Conservation (phyloP, 495 filamentous ascomycete species). For the Glarea lozoyensis region DNA sequence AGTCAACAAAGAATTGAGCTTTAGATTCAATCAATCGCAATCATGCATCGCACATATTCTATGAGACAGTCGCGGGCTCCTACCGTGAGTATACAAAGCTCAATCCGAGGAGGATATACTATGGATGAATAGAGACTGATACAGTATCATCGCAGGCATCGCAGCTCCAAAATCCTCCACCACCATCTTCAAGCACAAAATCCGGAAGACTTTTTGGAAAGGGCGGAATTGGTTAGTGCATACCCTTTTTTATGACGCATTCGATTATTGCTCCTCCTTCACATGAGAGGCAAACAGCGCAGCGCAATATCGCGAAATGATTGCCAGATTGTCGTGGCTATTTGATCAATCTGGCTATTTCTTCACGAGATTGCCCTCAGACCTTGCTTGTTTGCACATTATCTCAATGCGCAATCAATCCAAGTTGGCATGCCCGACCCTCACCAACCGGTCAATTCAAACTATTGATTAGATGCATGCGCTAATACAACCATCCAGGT, state of each 20-base stretch:
- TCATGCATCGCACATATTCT: constrained; percentile 96
- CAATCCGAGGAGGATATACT: neutral
- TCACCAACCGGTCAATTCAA: neutral
- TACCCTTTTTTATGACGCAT: constrained; percentile 7
- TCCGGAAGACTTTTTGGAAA: constrained; percentile 78
- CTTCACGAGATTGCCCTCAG: too few species aligned
- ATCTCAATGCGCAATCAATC: neutral
- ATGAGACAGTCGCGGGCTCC: constrained; percentile 95
- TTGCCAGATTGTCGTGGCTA: too few species aligned
- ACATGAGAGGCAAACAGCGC: neutral
- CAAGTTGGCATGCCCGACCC: neutral
- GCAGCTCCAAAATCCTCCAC: constrained; percentile 86
- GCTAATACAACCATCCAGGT: constrained; percentile 43
- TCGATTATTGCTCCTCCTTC: neutral
- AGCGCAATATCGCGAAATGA: neutral
- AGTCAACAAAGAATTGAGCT: too few species aligned
- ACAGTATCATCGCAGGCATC: constrained; percentile 39
- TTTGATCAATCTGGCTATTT: too few species aligned
- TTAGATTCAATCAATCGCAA: too few species aligned
- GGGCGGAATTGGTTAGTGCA: constrained; percentile 63
- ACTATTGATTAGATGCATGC: constrained; percentile 8
- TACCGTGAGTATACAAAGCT: constrained; percentile 35
- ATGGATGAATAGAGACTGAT: neutral
- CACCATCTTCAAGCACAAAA: constrained; percentile 86
- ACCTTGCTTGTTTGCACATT: too few species aligned